Evolutionary conservation across 176 grass and related monocot genomes (phyloP).

Genomic region (Rhynchospora tenuis): DNA sequence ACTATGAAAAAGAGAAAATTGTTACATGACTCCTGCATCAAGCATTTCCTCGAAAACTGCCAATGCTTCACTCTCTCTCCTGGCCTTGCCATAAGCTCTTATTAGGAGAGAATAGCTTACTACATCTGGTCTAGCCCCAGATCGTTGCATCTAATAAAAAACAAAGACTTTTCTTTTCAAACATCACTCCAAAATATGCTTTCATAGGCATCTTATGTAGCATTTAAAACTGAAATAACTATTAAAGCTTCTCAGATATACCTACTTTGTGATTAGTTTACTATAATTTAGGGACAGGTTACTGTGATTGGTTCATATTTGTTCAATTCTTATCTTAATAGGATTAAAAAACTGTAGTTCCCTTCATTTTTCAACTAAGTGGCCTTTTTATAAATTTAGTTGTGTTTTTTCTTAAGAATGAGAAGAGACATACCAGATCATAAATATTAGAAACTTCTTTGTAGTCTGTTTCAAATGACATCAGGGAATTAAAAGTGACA

Average conservation of each 20-base stretch:
- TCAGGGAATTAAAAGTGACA: constrained; percentile 95
- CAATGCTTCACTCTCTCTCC: constrained; percentile 89
- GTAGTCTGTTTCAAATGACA: constrained; percentile 92
- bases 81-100: constrained; percentile 95
- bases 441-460: constrained; percentile 96
- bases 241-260: neutral
- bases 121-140: constrained; percentile 77
- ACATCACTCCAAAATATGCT: neutral
- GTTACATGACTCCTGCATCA: constrained; percentile 93
- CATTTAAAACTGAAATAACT: neutral
- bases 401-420: neutral
- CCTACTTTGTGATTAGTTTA: neutral
- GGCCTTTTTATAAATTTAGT: neutral
- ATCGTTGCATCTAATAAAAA: constrained; percentile 81
- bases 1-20: constrained; percentile 20
- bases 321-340: neutral
- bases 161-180: neutral
- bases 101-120: constrained; percentile 93
- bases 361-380: neutral
- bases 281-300: neutral
- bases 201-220: neutral
- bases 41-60: constrained; percentile 98
- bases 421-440: constrained; percentile 66
- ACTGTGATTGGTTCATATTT: neutral
- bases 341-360: neutral